Percentiles rank a stretch among this genome's conserved stretches.
Conservation (phyloP, 129 eudicot species). For the Ambrosia artemisiifolia region DNA sequence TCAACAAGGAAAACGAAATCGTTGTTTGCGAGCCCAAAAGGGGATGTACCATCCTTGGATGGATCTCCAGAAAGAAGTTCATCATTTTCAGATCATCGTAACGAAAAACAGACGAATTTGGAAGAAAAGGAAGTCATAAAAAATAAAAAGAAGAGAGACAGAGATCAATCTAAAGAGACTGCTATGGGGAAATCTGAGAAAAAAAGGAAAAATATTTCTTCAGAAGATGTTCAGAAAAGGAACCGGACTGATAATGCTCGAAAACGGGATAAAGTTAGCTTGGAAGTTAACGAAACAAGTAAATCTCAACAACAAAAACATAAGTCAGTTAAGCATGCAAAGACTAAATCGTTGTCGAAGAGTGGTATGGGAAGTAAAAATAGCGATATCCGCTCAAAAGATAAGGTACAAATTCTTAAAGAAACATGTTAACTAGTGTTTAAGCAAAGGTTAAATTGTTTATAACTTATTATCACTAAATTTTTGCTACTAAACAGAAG, state of each 20-base stretch:
- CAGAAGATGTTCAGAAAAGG: conserved; percentile 39
- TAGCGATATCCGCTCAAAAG: conserved; percentile 30
- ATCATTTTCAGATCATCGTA: conserved; percentile 26
- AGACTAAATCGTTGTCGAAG: conserved; percentile 39
- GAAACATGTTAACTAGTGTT: background rate
- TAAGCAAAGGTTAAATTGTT: background rate
- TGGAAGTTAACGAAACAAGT: conserved; percentile 28
- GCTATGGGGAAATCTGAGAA: conserved; percentile 34
- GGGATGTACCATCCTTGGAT: conserved; percentile 26
- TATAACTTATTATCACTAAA: background rate
- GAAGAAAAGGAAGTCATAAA: conserved; percentile 29
- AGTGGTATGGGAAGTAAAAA: conserved; percentile 26
- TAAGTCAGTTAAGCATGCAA: conserved; percentile 34
- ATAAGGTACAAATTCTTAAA: conserved; percentile 38
- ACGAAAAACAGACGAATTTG: conserved; percentile 22
- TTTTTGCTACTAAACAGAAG: conserved; percentile 41
- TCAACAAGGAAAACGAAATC: conserved; percentile 47
- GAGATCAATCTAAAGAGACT: conserved; percentile 30
- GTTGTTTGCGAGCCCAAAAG: conserved; percentile 17
- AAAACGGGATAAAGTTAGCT: conserved; percentile 32
- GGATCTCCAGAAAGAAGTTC: conserved; percentile 41
- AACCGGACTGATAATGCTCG: conserved; percentile 29
- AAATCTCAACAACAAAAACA: conserved; percentile 38
- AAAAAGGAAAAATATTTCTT: conserved; percentile 41
- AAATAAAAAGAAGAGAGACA: conserved; percentile 35